A percentile compares a stretch with the other conserved stretches of the same genome.
Conservation (phyloP, 768 basidiomycete genomes). For the Lactarius psammicola region DNA sequence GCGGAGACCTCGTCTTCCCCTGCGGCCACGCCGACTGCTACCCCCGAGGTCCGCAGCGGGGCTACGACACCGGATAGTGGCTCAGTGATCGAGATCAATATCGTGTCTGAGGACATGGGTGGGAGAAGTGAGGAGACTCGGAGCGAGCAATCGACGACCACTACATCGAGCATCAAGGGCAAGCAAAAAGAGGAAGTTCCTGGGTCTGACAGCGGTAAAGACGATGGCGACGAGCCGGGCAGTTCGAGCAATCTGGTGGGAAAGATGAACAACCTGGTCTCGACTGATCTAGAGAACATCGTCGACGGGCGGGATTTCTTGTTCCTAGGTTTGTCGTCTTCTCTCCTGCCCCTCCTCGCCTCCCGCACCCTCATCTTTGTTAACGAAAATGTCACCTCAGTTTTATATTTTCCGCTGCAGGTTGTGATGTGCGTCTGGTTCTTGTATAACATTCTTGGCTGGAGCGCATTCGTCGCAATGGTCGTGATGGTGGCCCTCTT, state of each 20-base stretch:
- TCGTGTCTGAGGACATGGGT: slow-evolving; percentile 2
- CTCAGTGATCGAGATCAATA: slow-evolving; percentile 27
- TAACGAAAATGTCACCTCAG: slow-evolving; percentile 3
- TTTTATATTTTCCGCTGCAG: too few relatives aligned
- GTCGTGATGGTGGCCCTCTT: slow-evolving; percentile 40
- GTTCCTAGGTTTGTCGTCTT: slow-evolving; percentile 13
- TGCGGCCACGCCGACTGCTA: slow-evolving; percentile 23
- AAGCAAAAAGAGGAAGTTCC: too few relatives aligned
- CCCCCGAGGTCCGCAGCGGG: slow-evolving; percentile 31
- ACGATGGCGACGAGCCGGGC: too few relatives aligned
- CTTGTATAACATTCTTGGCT: too few relatives aligned
- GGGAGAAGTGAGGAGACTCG: slow-evolving; percentile 24
- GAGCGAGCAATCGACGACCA: slow-evolving; percentile 10
- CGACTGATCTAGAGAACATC: slow-evolving; percentile 51
- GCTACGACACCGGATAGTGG: slow-evolving; percentile 29
- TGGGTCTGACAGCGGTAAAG: too few relatives aligned
- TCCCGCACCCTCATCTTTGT: neutral
- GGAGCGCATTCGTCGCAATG: slow-evolving; percentile 46
- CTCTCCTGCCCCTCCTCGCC: slow-evolving; percentile 19
- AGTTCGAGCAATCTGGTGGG: too few relatives aligned
- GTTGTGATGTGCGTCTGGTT: too few relatives aligned
- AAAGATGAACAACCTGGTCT: slow-evolving; percentile 66
- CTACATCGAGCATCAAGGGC: too few relatives aligned
- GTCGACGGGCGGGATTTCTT: slow-evolving; percentile 33
- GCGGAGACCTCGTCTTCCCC: slow-evolving; percentile 36